Evolutionary conservation across 257 asterid species (phyloP), one percentile per base, ranked within the genome.

Genomic region (Lavandula angustifolia): DNA sequence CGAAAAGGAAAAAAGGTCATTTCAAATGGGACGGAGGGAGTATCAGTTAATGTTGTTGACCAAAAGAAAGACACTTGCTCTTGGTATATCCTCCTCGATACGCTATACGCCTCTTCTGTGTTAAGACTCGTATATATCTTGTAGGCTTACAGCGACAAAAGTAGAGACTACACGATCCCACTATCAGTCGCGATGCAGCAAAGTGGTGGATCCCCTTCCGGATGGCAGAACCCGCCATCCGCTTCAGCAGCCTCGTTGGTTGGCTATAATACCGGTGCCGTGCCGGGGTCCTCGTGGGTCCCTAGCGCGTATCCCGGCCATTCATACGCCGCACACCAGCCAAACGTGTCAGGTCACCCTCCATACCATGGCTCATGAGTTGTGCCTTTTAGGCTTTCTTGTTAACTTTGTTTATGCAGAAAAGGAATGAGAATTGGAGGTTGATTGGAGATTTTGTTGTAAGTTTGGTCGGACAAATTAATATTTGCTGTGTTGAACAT

Each of bases 121-220:
- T 43, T 22, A 6, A 13, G 34, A 54, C 53, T 68, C 13, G 35
- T 12, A 16, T n/a, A 17, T n/a, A 38, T 44, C 0, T 44, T 81
- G 54, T 69, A 87, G 97, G 89, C 91, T 14, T 84, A 81, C 88
- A 83, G 84, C 80, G 97, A 85, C 82, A 89, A 80, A 78, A 87
- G 94, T 75, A 73, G 95, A 79, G 97, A 85, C 55, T 87, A 81
- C 82, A 87, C 92, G 16, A 64, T 89, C 76, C 84, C 89, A 3
- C 57, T 69, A 72, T 65, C 88, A 4, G 70, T 51, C 9, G 82
- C 84, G 22, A 60, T 75, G 85, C 96, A 81, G 56, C 92, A 79
- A 71, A 17, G 75, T 60, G 57, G 84, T 16, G 77, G 68, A 54
- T 40, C 48, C 35, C 72, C 74, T 17, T 34, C 75, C 13, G 68